Evolutionary conservation across 169 alveolate species (phyloP), one percentile per base, ranked within the genome.

Genomic region (Plasmodium falciparum): DNA sequence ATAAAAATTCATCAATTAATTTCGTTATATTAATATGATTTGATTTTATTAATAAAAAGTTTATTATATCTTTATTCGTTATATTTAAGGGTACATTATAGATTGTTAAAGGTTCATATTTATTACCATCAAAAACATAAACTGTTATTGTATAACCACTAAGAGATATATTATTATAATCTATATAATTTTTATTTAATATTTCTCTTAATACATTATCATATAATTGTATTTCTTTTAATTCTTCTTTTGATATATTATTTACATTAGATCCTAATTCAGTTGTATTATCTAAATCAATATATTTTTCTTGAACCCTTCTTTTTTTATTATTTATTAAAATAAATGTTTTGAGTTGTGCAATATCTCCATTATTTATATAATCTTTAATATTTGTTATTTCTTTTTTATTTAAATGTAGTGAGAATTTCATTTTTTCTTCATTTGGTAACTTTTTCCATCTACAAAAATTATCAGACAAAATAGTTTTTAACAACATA

Each of bases 51-150:
- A 86, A 43, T 49, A 86, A 66, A 50, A 86, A 86, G 70, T 33
- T 73, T 24, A 86, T 86, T 26, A 86, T 72, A 52, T 86, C 92
- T 65, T 86, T 70, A 8, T 86, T 86, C 1, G 92, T 86, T 58
- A 75, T 74, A 73, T 73, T 72, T 54, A 86, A 26, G n/a, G 92
- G 92, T 52, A 86, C 88, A 45, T 86, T 86, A 54, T 59, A 50
- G 17, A 86, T 86, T 3, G 33, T 29, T 15, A 50, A 58, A 20
- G 71, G 74, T 22, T 73, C 47, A 45, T 86, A 86, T 1, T 39
- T 13, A 49, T n/a, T 47, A n/a, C 92, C 92, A 39, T 70, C 74
- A 47, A 24, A 86, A 3, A 86, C 88, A 54, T 66, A 61, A 59
- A 86, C 56, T 2, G 74, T n/a, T 3, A 86, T 63, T 7, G 70